Evolutionary conservation across 1,284 basidiomycete genomes (phyloP), one percentile per base, ranked within the genome.

Genomic region (Vanrija sp.): DNA sequence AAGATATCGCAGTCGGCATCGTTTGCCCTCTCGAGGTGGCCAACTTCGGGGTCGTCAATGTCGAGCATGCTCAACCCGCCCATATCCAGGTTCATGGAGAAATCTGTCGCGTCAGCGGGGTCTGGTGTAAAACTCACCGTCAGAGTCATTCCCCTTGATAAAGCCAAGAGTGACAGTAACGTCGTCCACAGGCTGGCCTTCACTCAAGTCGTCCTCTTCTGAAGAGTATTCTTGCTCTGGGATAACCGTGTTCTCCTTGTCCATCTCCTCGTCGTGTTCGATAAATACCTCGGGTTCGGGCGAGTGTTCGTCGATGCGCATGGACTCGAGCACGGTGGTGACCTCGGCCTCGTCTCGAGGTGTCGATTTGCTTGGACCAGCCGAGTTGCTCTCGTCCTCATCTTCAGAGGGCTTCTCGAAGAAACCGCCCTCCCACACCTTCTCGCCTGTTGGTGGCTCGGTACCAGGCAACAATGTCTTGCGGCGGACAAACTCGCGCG

Each of bases 241-340:
- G 15, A 64, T 20, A 22, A 56, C 52, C 4, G 59, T 54, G 53
- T 73, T 73, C 57, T 73, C 71, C 54, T 73, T 73, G 47, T 73
- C 69, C 25, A 64, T 68, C 18, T 63, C 67, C 6, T 55, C 64
- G 19, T 49, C 58, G 16, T 24, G 8, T 6, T 45, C 16, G 20
- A n/a, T 9, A 7, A 41, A 18, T 8, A 7, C 44, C 37, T 47
- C 46, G n/a, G 31, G 12, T 8, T 41, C 37, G n/a, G 45, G 31
- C 2, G 54, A 31, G 5, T 50, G 41, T 5, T 51, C 49, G 23
- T 53, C 56, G 4, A 64, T 39, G 18, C 42, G 49, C 27, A 62
- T 51, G 1, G 39, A 37, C 18, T 50, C 49, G 19, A 61, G 52
- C 27, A 61, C 57, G n/a, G 56, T 44, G 2, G 57, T 56, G 6